Conservation (phyloP, 176 grass and related monocot species). For the Eragrostis nindensis region DNA sequence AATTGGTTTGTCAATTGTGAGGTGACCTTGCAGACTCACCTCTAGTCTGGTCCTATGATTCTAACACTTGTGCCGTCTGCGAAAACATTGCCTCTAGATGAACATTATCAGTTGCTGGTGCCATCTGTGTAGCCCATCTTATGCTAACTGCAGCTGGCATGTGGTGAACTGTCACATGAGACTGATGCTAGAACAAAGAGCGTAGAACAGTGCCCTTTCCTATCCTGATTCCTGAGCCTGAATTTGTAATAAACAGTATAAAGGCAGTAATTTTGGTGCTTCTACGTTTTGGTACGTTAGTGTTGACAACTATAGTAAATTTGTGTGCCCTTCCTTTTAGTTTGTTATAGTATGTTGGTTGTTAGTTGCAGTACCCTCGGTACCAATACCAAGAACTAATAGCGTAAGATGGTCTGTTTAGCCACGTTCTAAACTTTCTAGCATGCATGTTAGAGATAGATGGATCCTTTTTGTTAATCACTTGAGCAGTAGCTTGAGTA, state of each 20-base stretch:
- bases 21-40: not conserved
- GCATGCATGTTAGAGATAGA: not conserved
- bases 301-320: constrained; percentile 13
- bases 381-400: constrained; percentile 3
- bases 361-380: constrained; percentile 33
- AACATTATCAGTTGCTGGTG: not conserved
- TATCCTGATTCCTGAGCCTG: constrained; percentile 8
- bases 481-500: not conserved
- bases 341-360: not conserved
- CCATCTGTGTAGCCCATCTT: not conserved
- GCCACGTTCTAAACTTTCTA: not conserved
- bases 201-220: constrained; percentile 11
- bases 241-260: constrained; percentile 13
- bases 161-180: not conserved
- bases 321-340: not conserved
- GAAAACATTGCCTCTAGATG: not conserved
- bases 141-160: not conserved
- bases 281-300: constrained; percentile 9
- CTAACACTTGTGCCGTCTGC: too few relatives aligned
- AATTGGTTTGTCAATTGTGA: not conserved
- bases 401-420: not conserved
- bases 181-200: not conserved
- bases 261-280: constrained; percentile 24
- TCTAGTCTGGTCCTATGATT: too few relatives aligned
- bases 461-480: not conserved